Conservation (phyloP, 1,284 basidiomycete species). For the Amylostereum chailletii region DNA sequence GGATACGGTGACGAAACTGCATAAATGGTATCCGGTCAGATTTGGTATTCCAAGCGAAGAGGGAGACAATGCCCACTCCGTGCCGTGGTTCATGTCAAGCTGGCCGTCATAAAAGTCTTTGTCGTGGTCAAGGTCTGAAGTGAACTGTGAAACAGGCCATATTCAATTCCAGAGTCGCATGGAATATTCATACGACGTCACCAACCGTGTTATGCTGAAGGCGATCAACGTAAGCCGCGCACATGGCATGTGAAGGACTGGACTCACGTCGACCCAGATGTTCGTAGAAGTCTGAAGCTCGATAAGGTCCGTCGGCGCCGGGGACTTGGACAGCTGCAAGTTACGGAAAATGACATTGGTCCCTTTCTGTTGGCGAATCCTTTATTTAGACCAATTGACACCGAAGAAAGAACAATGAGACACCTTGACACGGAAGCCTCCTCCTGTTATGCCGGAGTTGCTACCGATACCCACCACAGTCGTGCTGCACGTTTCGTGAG, state of each 20-base stretch:
- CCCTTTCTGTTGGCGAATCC: slow-evolving; percentile 4
- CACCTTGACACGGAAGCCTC: slow-evolving; percentile 17
- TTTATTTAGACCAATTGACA: not conserved
- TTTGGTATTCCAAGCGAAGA: not conserved
- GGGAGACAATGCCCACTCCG: slow-evolving; percentile 11
- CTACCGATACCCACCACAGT: slow-evolving; percentile 10
- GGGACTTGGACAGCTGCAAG: slow-evolving; percentile 15
- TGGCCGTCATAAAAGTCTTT: slow-evolving; percentile 20
- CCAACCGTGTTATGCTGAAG: not conserved
- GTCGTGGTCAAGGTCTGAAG: slow-evolving; percentile 9
- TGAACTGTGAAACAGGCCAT: not conserved
- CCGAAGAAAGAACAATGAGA: not conserved
- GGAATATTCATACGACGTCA: too few species aligned
- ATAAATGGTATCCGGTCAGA: not conserved
- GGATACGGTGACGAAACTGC: slow-evolving; percentile 17
- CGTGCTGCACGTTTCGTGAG: slow-evolving; percentile 1
- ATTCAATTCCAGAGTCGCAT: too few species aligned
- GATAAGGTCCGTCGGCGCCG: slow-evolving; percentile 17
- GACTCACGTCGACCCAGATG: slow-evolving; percentile 18
- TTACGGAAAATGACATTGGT: slow-evolving; percentile 19
- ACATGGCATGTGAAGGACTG: not conserved
- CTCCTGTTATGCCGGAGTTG: slow-evolving; percentile 13
- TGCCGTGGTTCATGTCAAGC: slow-evolving; percentile 16
- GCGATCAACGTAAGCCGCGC: not conserved
- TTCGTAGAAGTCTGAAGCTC: slow-evolving; percentile 18